A percentile compares a stretch with the other conserved stretches of the same genome.
phyloP scores from a whole-genome alignment of 352 stramenopile species.

The Pythium aristosporum region DNA sequence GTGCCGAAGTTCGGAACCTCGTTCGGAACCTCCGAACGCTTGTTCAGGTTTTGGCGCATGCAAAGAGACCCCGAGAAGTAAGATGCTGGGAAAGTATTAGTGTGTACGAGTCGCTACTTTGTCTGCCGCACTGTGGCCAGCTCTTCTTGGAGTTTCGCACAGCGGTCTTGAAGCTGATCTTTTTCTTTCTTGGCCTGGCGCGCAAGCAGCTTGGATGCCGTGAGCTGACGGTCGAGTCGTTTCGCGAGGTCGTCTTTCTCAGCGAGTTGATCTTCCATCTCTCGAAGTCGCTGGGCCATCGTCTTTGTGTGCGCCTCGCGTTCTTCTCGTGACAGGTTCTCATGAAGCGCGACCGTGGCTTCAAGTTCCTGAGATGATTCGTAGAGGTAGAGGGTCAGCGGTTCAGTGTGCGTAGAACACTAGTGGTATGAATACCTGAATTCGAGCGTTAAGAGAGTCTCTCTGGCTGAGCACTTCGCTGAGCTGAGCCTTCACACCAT shows the following conservation, averaged over 20 bases:
- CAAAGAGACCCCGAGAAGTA: too few species aligned
- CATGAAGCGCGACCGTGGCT: conserved; percentile 32
- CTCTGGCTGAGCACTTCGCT: conserved; percentile 3
- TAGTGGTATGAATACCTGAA: conserved; percentile 19
- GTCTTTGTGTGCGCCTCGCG: conserved; percentile 28
- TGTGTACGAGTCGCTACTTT: background rate
- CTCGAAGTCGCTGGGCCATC: conserved; percentile 33
- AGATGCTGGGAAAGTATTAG: background rate
- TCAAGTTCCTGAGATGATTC: conserved; percentile 41
- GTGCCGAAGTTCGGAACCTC: too few species aligned
- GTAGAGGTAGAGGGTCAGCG: background rate
- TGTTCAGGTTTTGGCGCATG: too few species aligned
- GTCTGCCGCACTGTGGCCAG: background rate
- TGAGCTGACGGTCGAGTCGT: conserved; percentile 59
- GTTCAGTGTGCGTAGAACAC: background rate
- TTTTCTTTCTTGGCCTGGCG: conserved; percentile 76
- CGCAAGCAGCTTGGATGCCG: conserved; percentile 62
- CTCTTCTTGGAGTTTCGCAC: conserved; percentile 25
- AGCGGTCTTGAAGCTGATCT: conserved; percentile 38
- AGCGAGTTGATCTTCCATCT: conserved; percentile 36
- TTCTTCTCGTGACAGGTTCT: conserved; percentile 41
- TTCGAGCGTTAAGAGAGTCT: conserved; percentile 10
- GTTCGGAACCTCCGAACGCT: too few species aligned
- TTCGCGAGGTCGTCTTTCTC: conserved; percentile 51
- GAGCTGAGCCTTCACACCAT: conserved; percentile 21